Conservation (phyloP, 2,329 filamentous ascomycete genomes). For the Ilyonectria mors-panacis region DNA sequence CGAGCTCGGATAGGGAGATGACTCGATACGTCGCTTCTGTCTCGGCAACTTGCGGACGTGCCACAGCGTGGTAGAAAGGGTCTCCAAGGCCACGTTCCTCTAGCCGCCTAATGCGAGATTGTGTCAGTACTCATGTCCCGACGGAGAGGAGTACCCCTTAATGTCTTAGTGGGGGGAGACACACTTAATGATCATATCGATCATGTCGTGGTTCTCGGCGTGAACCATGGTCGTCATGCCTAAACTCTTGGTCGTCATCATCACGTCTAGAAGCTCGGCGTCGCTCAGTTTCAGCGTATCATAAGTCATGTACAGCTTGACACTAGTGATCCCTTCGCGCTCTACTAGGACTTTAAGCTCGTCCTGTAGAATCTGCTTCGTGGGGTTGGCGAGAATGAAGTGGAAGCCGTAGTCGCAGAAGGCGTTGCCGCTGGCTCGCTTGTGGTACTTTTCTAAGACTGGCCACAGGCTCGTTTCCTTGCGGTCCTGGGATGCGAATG, state of each 20-base stretch:
- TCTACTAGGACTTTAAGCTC: constrained; percentile 55
- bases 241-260: constrained; percentile 54
- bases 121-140: background rate
- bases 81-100: constrained; percentile 63
- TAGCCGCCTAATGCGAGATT: constrained; percentile 53
- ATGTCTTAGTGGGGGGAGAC: background rate
- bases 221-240: constrained; percentile 69
- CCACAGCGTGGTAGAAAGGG: constrained; percentile 61
- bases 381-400: constrained; percentile 64
- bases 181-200: constrained; percentile 66
- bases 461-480: constrained; percentile 60
- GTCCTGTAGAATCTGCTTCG: constrained; percentile 53
- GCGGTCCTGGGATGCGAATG: constrained; percentile 70
- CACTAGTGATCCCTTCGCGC: constrained; percentile 59
- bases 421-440: constrained; percentile 58
- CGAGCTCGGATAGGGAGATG: constrained; percentile 19
- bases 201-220: constrained; percentile 68
- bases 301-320: constrained; percentile 70
- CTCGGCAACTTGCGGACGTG: constrained; percentile 19
- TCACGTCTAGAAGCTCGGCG: constrained; percentile 64
- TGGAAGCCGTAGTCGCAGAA: constrained; percentile 73
- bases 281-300: constrained; percentile 65
- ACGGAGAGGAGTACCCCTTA: no score
- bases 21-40: constrained; percentile 22
- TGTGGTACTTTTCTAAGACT: constrained; percentile 63